Base-by-base conservation (phyloP, 1,139 yeast species). In the Saccharomyces hybrid region DNA sequence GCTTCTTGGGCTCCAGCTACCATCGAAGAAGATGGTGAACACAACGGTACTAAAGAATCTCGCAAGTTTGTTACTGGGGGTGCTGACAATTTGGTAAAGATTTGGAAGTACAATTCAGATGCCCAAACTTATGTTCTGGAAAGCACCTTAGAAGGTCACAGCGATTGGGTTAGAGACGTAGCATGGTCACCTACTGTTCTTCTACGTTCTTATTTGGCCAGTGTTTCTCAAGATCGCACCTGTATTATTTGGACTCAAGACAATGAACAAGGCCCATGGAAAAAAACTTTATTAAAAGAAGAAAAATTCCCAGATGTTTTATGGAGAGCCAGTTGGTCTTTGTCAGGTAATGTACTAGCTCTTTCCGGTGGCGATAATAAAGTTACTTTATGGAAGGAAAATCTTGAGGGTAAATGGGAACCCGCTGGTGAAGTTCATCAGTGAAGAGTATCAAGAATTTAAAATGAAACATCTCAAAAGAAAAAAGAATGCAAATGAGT, bases 241-340 rank as follows among this genome's bases (percentile, higher is more conserved):
- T 98, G 95, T 55, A 78, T 90, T 60, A 88, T 93, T 69, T 93
- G 99, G 99, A 85, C 96, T 26, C 84, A 83, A 67, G 91, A 86
- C 60, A 80, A 77, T 54, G 75, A 74, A 56, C 75, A 77, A 50
- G 87, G 84, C 3, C 77, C 78, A 57, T 95, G 99, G 99, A 84
- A 84, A 70, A 87, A 86, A 71, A 85, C 83, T 61, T 75, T 79
- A 49, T 78, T 95, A 68, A 82, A 85, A 52, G 80, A 80, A 38
- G 96, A 88, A 52, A 86, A 83, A 68, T 93, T 93, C 78, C 95
- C 97, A 16, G 99, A 93, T 68, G 97, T 91, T 38, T 89, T 95
- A 64, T 95, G 99, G 99, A 85, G 98, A 72, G 96, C 96, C 55
- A 86, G 96, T 62, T 93, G 99, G 99, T 89, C 97, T 23, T 79